Evolutionary conservation across 768 basidiomycete species (phyloP).

Genomic region (Boletus pseudopeckii): DNA sequence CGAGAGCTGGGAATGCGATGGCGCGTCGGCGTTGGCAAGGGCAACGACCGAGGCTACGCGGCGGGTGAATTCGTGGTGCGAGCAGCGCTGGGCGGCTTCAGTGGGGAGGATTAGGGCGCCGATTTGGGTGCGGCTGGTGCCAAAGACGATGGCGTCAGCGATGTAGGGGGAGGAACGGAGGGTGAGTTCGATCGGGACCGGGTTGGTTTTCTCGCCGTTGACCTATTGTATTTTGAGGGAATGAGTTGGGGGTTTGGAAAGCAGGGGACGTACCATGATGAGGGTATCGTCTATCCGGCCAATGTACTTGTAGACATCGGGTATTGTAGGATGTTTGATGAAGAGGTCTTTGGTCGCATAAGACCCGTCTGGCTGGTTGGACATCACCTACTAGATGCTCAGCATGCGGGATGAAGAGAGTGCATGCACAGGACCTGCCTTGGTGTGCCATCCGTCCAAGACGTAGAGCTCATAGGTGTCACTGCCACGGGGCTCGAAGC

Average conservation of each 20-base stretch:
- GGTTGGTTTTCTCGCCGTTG: conserved; percentile 55
- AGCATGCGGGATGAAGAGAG: background rate
- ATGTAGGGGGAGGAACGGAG: conserved; percentile 47
- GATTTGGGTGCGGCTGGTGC: conserved; percentile 44
- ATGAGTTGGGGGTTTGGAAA: background rate
- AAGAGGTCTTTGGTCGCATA: conserved; percentile 58
- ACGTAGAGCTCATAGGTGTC: conserved; percentile 47
- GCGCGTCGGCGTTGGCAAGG: conserved; percentile 49
- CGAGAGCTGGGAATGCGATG: conserved; percentile 49
- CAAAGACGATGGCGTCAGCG: conserved; percentile 53
- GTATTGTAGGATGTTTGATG: conserved; percentile 42
- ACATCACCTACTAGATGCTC: conserved; percentile 19
- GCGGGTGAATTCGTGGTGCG: conserved; percentile 28
- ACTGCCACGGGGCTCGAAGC: conserved; percentile 41
- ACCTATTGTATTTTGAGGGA: conserved; percentile 28
- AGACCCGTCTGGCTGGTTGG: conserved; percentile 48
- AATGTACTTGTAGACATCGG: conserved; percentile 43
- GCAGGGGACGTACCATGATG: conserved; percentile 27
- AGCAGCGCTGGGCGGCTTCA: conserved; percentile 31
- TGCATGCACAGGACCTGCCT: conserved; percentile 32
- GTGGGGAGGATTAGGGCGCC: conserved; percentile 51
- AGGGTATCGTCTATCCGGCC: conserved; percentile 57
- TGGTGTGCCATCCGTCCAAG: conserved; percentile 49
- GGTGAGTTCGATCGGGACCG: conserved; percentile 50
- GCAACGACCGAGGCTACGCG: conserved; percentile 43